Evolutionary conservation across 306 rosid genomes (phyloP).

Genomic region (Erythrophleum fordii): DNA sequence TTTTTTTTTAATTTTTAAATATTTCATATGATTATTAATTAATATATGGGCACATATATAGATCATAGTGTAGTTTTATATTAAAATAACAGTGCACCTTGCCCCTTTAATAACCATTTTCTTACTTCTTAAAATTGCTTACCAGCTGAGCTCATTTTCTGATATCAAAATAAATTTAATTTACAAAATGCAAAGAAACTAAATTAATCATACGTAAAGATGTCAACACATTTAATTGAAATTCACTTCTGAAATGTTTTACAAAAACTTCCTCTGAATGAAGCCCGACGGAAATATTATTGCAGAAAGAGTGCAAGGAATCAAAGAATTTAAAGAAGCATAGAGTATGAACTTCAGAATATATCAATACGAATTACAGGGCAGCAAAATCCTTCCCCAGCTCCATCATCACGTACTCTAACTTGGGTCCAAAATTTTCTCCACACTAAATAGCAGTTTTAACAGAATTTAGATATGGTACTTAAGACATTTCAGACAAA

Average conservation of each 20-base stretch:
- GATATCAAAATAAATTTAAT: not conserved
- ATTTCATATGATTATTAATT: not conserved
- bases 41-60: too few relatives aligned
- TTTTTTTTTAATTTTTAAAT: not conserved
- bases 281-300: not conserved
- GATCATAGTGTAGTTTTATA: not conserved
- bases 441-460: not conserved
- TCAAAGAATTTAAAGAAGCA: conserved; percentile 38
- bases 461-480: not conserved
- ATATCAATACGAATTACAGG: conserved; percentile 1
- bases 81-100: not conserved
- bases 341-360: conserved; percentile 13
- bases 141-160: not conserved
- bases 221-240: not conserved
- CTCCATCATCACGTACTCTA: conserved; percentile 27
- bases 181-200: not conserved
- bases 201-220: not conserved
- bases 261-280: not conserved
- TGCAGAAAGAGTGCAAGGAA: not conserved
- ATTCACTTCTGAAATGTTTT: not conserved
- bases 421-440: conserved; percentile 43
- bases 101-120: too few relatives aligned
- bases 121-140: too few relatives aligned
- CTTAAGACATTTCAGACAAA: conserved; percentile 26
- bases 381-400: conserved; percentile 31